Conservation (phyloP, 768 basidiomycete species). For the Lactarius deliciosus region DNA sequence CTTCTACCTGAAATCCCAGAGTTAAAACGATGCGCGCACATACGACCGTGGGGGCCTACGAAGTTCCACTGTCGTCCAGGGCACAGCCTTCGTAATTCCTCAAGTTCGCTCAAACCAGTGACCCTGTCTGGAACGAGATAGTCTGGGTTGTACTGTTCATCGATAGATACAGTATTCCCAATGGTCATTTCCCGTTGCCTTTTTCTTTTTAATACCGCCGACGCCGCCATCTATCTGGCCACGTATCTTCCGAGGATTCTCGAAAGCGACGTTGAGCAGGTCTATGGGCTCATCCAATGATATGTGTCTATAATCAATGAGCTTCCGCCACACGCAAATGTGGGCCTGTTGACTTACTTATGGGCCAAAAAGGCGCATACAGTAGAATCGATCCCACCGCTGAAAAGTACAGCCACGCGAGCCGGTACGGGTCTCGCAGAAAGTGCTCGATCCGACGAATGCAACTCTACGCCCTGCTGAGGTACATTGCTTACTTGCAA, state of each 20-base stretch:
- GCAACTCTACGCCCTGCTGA: slow-evolving; percentile 37
- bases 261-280: slow-evolving; percentile 90
- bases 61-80: slow-evolving; percentile 89
- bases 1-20: slow-evolving; percentile 58
- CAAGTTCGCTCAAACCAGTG: slow-evolving; percentile 74
- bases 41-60: slow-evolving; percentile 40
- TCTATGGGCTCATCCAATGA: slow-evolving; percentile 82
- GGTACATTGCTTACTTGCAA: slow-evolving; percentile 72
- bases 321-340: not conserved
- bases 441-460: not conserved
- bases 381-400: slow-evolving; percentile 94
- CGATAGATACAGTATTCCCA: not conserved
- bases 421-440: slow-evolving; percentile 29
- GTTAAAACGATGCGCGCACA: slow-evolving; percentile 18
- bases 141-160: slow-evolving; percentile 27
- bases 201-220: slow-evolving; percentile 45
- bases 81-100: slow-evolving; percentile 74
- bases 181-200: slow-evolving; percentile 38
- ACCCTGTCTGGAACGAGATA: slow-evolving; percentile 90
- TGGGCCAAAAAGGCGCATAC: slow-evolving; percentile 79
- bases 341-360: slow-evolving; percentile 44
- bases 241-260: slow-evolving; percentile 82
- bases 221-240: slow-evolving; percentile 48
- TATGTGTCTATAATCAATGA: slow-evolving; percentile 53
- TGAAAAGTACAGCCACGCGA: slow-evolving; percentile 84